These are phyloP conservation scores for Pseudocercospora musae DNA, from an alignment of 2,329 filamentous ascomycete species.

Conservation along the genomic window DNA sequence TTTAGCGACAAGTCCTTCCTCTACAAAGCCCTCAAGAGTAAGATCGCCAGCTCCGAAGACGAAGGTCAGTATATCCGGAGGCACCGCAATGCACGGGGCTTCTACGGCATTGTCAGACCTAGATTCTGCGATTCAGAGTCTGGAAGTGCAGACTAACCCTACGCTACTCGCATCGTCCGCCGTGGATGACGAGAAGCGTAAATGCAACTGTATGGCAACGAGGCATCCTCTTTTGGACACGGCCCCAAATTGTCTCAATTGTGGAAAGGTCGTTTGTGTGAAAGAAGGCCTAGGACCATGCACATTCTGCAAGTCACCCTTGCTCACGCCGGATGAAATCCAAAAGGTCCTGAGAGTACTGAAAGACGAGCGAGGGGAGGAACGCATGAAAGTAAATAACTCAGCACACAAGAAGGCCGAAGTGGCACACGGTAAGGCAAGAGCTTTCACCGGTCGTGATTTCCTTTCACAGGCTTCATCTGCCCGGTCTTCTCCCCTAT, in stretches of 20 bases:
- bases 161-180: slow-evolving; percentile 49
- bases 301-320: slow-evolving; percentile 76
- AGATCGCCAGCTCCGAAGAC: slow-evolving; percentile 54
- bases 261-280: slow-evolving; percentile 92
- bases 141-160: slow-evolving; percentile 92
- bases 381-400: slow-evolving; percentile 80
- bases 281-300: slow-evolving; percentile 93
- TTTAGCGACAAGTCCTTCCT: slow-evolving; percentile 44
- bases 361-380: slow-evolving; percentile 78
- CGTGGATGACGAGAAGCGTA: slow-evolving; percentile 56
- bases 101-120: slow-evolving; percentile 68
- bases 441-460: slow-evolving; percentile 37
- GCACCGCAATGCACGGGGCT: slow-evolving; percentile 76
- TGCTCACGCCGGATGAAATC: slow-evolving; percentile 70
- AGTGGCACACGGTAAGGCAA: slow-evolving; percentile 47
- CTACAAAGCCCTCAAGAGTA: slow-evolving; percentile 39
- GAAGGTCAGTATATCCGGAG: slow-evolving; percentile 71
- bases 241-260: slow-evolving; percentile 86
- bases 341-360: slow-evolving; percentile 82
- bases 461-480: slow-evolving; percentile 36
- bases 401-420: slow-evolving; percentile 65
- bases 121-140: slow-evolving; percentile 75
- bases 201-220: slow-evolving; percentile 84
- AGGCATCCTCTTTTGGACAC: slow-evolving; percentile 85
- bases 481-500: slow-evolving; percentile 36